Evolutionary conservation across 208 protist species (phyloP).

Genomic region (Trypanosomatidae sp.): DNA sequence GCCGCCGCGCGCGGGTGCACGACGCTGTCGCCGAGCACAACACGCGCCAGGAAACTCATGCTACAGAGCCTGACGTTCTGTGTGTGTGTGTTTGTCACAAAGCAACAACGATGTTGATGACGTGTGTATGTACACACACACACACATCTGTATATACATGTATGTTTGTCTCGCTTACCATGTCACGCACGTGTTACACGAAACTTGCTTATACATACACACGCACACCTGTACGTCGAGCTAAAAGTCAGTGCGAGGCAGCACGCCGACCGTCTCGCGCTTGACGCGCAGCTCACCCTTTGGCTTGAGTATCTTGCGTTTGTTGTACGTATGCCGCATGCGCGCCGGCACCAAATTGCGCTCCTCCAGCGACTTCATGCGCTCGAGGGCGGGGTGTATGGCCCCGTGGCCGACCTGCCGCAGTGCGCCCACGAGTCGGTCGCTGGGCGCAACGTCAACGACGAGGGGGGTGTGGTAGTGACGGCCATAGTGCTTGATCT

Average conservation of each 20-base stretch:
- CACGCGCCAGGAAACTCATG: slow-evolving; percentile 72
- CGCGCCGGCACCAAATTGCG: slow-evolving; percentile 79
- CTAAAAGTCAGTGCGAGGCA: slow-evolving; percentile 72
- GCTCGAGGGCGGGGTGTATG: slow-evolving; percentile 62
- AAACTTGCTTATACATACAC: background rate
- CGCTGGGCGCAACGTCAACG: slow-evolving; percentile 49
- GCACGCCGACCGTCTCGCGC: slow-evolving; percentile 60
- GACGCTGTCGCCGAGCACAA: slow-evolving; percentile 56
- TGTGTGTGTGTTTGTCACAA: background rate
- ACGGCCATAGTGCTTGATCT: slow-evolving; percentile 73
- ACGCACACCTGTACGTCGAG: background rate
- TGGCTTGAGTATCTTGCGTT: slow-evolving; percentile 78
- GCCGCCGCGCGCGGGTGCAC: slow-evolving; percentile 38
- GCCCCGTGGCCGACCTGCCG: slow-evolving; percentile 57
- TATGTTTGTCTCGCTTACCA: background rate
- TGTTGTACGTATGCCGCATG: slow-evolving; percentile 83
- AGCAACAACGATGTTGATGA: background rate
- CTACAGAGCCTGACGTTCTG: background rate
- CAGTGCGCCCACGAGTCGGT: slow-evolving; percentile 70
- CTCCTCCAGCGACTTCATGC: slow-evolving; percentile 87
- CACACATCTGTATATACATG: background rate
- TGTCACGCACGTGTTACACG: background rate
- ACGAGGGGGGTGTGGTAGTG: slow-evolving; percentile 70
- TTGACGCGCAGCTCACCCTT: slow-evolving; percentile 80
- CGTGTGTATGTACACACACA: background rate